Conservation (phyloP, 2,329 filamentous ascomycete genomes). For the Scedosporium apiospermum region DNA sequence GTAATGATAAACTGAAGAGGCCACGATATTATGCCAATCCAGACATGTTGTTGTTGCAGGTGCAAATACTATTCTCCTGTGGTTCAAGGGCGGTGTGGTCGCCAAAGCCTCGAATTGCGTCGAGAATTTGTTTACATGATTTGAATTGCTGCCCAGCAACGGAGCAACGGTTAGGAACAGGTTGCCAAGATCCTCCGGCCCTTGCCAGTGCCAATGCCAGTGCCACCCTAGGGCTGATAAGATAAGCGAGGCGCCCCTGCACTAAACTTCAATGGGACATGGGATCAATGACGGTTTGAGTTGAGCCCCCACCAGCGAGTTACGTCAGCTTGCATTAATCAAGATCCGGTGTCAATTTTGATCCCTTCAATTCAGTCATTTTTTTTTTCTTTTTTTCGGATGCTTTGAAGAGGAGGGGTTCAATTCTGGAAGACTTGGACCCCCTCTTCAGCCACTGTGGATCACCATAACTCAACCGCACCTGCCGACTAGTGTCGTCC, state of each 20-base stretch:
- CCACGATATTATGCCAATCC: background rate
- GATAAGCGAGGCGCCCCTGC: background rate
- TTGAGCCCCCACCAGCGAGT: too few species aligned
- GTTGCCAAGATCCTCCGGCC: background rate
- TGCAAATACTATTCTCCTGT: background rate
- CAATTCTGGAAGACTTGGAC: too few species aligned
- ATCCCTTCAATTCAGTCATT: too few species aligned
- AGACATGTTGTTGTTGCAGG: background rate
- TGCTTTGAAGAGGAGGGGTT: too few species aligned
- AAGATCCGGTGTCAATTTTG: too few species aligned
- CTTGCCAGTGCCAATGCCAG: background rate
- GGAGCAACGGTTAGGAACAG: background rate
- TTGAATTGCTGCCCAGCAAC: background rate
- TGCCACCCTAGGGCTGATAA: background rate
- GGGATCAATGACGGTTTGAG: background rate
- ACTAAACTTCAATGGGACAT: background rate
- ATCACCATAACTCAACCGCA: too few species aligned
- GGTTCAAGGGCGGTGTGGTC: background rate
- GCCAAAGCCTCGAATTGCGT: background rate
- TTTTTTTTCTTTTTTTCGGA: too few species aligned
- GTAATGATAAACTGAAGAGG: background rate
- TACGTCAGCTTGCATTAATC: too few species aligned
- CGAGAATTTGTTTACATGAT: background rate
- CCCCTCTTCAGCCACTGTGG: too few species aligned
- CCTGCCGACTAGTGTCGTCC: too few species aligned